Evolutionary conservation across 345 rosid genomes (phyloP).

Genomic region (Sisymbrium irio): DNA sequence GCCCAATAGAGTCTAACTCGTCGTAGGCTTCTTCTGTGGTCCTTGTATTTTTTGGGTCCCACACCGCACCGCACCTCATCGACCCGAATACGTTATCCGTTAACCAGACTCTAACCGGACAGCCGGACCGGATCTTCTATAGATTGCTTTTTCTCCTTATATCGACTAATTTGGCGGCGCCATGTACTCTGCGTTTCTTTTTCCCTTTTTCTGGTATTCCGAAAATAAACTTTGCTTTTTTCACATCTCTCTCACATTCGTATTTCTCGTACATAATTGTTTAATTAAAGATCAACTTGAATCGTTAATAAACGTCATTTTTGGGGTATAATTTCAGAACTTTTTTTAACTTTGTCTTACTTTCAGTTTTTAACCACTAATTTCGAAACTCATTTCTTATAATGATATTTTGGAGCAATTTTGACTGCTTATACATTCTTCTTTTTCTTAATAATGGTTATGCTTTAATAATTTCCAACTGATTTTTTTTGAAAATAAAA

Average conservation of each 20-base stretch:
- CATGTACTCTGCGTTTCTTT: conserved; percentile 5
- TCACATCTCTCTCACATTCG: background rate
- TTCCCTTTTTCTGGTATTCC: background rate
- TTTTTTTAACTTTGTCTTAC: background rate
- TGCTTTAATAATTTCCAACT: background rate
- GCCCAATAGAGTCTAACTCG: conserved; percentile 14
- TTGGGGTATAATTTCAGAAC: background rate
- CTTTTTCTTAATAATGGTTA: background rate
- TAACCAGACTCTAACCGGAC: conserved; percentile 19
- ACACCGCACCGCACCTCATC: conserved; percentile 5
- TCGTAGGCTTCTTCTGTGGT: conserved; percentile 19
- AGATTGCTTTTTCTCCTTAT: conserved; percentile 8
- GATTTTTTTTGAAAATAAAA: background rate
- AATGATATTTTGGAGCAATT: background rate
- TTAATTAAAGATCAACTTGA: background rate
- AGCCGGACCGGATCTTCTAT: conserved; percentile 11
- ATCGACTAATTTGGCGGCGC: conserved; percentile 26
- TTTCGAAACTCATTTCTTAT: background rate
- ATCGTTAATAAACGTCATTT: background rate
- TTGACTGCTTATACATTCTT: background rate
- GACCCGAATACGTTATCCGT: conserved; percentile 1
- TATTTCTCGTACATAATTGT: too few relatives aligned
- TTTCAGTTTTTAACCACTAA: background rate
- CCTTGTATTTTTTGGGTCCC: conserved; percentile 23
- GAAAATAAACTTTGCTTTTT: background rate